Conservation (phyloP, 306 rosid species). For the Castanea mollissima region DNA sequence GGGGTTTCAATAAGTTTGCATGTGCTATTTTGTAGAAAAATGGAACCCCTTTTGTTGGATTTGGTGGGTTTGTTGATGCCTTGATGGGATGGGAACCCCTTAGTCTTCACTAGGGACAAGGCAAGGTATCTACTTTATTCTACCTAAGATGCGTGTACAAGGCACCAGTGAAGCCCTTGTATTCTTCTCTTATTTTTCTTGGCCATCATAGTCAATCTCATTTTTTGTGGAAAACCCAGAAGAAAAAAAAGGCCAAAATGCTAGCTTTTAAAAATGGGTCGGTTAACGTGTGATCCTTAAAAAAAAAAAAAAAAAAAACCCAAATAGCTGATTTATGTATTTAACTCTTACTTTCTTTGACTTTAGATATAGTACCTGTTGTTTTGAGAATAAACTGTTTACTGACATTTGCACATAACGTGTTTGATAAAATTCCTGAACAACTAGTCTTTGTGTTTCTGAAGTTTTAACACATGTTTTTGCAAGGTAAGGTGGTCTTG, state of each 20-base stretch:
- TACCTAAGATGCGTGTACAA: neutral
- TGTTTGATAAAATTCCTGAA: constrained; percentile 47
- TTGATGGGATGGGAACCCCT: neutral
- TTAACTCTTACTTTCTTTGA: too few relatives aligned
- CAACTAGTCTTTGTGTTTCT: neutral
- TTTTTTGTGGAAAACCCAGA: too few relatives aligned
- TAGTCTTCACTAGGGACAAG: neutral
- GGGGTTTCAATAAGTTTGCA: neutral
- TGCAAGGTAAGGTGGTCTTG: constrained; percentile 6
- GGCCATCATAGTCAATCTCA: too few relatives aligned
- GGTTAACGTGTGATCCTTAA: too few relatives aligned
- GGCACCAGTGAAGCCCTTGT: neutral
- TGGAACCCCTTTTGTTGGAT: neutral
- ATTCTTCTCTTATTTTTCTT: too few relatives aligned
- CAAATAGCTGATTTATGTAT: too few relatives aligned
- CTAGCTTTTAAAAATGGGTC: too few relatives aligned
- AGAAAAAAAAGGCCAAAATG: too few relatives aligned
- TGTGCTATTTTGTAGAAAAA: neutral
- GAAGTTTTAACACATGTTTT: neutral
- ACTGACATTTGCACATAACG: constrained; percentile 17
- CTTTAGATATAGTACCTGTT: too few relatives aligned
- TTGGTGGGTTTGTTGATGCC: neutral
- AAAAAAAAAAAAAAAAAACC: too few relatives aligned
- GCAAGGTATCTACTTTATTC: neutral
- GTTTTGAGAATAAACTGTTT: neutral